Evolutionary conservation across 768 basidiomycete species (phyloP), one percentile per base, ranked within the genome.

Genomic region (Kockovaella imperatae): DNA sequence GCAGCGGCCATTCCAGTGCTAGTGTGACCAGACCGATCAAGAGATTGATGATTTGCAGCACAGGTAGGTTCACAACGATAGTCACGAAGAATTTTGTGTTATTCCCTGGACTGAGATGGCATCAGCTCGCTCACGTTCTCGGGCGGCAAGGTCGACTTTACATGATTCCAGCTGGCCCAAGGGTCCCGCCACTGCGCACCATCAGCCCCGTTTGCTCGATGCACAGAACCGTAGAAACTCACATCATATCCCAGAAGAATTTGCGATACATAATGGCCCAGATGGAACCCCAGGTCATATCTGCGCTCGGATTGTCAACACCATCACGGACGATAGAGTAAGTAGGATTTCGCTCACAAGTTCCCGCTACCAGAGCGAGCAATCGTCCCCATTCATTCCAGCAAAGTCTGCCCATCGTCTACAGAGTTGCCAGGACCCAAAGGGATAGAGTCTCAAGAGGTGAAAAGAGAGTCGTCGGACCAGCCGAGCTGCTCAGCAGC

Each of bases 181-280:
- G 67, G 49, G 77, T 82, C 39, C 85, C 88, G 50, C 80, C 82
- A n/a, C 60, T 62, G 39, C 13, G 15, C 15, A n/a, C 42, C 30
- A 47, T 34, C 35, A 43, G 42, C 25, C 5, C 44, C 24, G 15
- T 15, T 20, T 11, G 2, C 11, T 25, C 10, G 34, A 26, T 21
- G 10, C 14, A 14, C 20, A 14, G 31, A 49, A 21, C 18, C 15
- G n/a, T 24, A 18, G 15, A 5, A 7, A 52, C 57, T 45, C 52
- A 62, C 60, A 88, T 74, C 67, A 93, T 87, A 74, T 93, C 90
- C 85, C 86, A 93, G 74, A 93, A 90, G 79, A 87, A 93, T 74
- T 93, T 93, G 72, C 87, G 85, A 74, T 81, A 89, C 59, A 83
- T 74, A 13, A 90, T 69, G 15, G 81, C 89, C 74, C 79, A 91